These are phyloP conservation scores for Allomyces macrogynus DNA, from an alignment of 192 early-diverging fungal species.

Conservation along the genomic window DNA sequence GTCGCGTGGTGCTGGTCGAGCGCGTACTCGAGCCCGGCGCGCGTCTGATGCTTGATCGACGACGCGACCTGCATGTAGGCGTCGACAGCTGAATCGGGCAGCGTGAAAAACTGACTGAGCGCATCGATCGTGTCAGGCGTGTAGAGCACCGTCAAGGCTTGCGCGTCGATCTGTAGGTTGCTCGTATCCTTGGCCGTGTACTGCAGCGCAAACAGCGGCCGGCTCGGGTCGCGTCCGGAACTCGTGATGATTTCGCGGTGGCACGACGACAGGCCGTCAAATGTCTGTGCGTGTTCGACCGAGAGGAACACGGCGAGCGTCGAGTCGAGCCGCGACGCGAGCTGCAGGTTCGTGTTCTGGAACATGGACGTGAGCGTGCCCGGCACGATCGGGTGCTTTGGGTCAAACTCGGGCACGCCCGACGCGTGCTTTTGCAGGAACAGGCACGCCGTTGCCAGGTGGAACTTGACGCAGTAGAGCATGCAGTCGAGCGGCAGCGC, in stretches of 20 bases:
- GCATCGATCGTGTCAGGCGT: constrained; percentile 55
- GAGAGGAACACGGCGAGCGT: neutral
- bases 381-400: no score
- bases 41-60: constrained; percentile 71
- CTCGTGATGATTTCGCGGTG: no score
- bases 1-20: constrained; percentile 74
- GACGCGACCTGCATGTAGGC: constrained; percentile 50
- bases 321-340: neutral
- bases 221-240: neutral
- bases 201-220: neutral
- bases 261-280: no score
- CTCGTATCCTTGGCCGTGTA: constrained; percentile 20
- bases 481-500: neutral
- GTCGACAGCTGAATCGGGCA: constrained; percentile 50
- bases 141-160: constrained; percentile 75
- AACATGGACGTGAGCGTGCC: neutral
- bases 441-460: neutral
- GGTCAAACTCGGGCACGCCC: neutral
- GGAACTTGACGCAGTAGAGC: neutral
- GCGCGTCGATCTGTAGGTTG: constrained; percentile 51
- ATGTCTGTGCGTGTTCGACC: neutral
- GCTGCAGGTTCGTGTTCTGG: neutral
- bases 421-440: neutral
- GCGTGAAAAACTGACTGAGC: constrained; percentile 62
- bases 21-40: constrained; percentile 65